phyloP scores from a whole-genome alignment of 306 rosid genomes.

The Casuarina cunninghamiana region DNA sequence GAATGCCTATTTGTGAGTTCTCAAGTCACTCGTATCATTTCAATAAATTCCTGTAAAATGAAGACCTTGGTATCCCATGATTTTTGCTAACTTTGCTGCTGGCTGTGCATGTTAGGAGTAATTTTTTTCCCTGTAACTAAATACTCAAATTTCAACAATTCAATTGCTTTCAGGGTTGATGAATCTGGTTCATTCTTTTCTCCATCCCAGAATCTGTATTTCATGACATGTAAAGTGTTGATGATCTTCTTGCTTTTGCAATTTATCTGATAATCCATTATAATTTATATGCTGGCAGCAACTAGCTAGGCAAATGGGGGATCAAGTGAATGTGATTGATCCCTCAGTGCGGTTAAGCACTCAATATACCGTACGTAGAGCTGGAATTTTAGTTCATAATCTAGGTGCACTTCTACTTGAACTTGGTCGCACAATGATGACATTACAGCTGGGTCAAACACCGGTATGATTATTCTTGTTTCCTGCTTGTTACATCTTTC shows the following conservation, averaged over 20 bases:
- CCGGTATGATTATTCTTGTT: conserved; percentile 53
- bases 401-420: conserved; percentile 92
- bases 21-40: conserved; percentile 14
- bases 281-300: conserved; percentile 51
- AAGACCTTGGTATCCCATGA: conserved; percentile 8
- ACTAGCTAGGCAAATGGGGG: conserved; percentile 77
- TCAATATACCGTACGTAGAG: conserved; percentile 67
- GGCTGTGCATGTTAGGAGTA: not conserved
- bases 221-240: conserved; percentile 5
- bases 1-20: conserved; percentile 73
- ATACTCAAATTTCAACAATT: not conserved
- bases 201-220: conserved; percentile 9
- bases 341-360: conserved; percentile 50
- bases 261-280: conserved; percentile 22
- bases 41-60: conserved; percentile 1
- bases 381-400: conserved; percentile 69
- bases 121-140: not conserved
- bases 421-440: conserved; percentile 95
- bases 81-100: conserved; percentile 4
- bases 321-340: conserved; percentile 73
- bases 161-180: conserved; percentile 12
- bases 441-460: conserved; percentile 83
- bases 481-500: conserved; percentile 32
- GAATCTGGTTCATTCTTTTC: conserved; percentile 17
- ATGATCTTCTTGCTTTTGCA: conserved; percentile 18